Base-by-base conservation (phyloP, 257 asterid genomes). In the Knoxia roxburghii region DNA sequence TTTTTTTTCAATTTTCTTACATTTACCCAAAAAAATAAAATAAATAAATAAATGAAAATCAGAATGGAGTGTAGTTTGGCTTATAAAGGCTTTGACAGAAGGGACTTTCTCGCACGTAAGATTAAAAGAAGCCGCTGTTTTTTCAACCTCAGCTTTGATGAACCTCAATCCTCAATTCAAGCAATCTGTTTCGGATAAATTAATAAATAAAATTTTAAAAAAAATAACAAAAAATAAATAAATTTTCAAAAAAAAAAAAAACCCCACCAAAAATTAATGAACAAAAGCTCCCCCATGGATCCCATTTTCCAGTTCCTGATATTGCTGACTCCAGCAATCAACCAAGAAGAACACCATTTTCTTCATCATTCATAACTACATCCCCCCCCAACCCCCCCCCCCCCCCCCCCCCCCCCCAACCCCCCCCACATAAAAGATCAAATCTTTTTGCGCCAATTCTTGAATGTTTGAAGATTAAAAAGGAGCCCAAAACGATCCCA, bases 181-280 rank as follows among this genome's bases (percentile, higher is more conserved):
- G 84, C 87, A 80, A 63, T 67, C 73, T 75, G 64, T 75, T 78
- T 76, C 84, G 84, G 82, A 11, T 12, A 30, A n/a, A n/a, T n/a
- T n/a, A n/a, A n/a, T n/a, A n/a, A n/a, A n/a, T n/a, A n/a, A n/a
- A n/a, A n/a, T n/a, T n/a, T 68, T 46, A 29, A 33, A 43, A 56
- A 33, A 61, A 61, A 60, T 20, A n/a, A 61, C n/a, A 9, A 68
- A 15, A 56, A 58, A 58, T 13, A 2, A 50, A 61, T 43, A 54
- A 70, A n/a, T n/a, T n/a, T n/a, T n/a, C 60, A 17, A 33, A 49
- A 53, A 61, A 37, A 35, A 29, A 45, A 33, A 60, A 62, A 56
- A 35, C 41, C 39, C 39, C 20, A 56, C 15, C 15, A 69, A 54
- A 60, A 54, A 60, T 20, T 2, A 51, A 66, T 48, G 24, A 55